Conservation (phyloP, 208 protist species). For the Porcisia deanei region DNA sequence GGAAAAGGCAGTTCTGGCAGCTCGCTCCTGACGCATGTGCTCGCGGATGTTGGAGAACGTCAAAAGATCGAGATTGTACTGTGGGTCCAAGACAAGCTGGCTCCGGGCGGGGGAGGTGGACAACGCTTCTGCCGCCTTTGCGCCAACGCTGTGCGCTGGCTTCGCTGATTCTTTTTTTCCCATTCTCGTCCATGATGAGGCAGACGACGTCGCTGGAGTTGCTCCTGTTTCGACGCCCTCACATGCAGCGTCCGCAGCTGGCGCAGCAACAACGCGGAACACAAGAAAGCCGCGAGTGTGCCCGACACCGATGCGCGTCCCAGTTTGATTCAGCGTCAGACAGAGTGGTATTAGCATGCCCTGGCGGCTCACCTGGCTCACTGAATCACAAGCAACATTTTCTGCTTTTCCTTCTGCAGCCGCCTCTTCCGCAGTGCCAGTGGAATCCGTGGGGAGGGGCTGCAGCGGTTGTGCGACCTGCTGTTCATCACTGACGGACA, state of each 20-base stretch:
- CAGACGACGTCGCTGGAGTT: background rate
- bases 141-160: background rate
- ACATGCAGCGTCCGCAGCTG: background rate
- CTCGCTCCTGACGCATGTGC: slow-evolving; percentile 18
- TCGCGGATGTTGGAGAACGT: slow-evolving; percentile 32
- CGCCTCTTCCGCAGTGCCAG: background rate
- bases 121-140: background rate
- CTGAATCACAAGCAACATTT: background rate
- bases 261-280: slow-evolving; percentile 37
- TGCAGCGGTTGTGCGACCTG: background rate
- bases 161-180: background rate
- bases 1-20: background rate
- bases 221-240: background rate
- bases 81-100: slow-evolving; percentile 32
- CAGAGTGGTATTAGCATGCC: slow-evolving; percentile 42
- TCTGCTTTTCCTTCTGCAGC: background rate
- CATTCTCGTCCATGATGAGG: background rate
- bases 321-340: slow-evolving; percentile 59
- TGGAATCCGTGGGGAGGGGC: background rate
- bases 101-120: slow-evolving; percentile 21
- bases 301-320: slow-evolving; percentile 66
- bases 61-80: slow-evolving; percentile 38
- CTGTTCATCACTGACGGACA: slow-evolving; percentile 15
- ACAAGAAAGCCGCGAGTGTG: slow-evolving; percentile 75
- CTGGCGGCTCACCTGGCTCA: background rate